Base-by-base conservation (phyloP, 2,329 filamentous ascomycete genomes). In the Aspergillus tamarii region DNA sequence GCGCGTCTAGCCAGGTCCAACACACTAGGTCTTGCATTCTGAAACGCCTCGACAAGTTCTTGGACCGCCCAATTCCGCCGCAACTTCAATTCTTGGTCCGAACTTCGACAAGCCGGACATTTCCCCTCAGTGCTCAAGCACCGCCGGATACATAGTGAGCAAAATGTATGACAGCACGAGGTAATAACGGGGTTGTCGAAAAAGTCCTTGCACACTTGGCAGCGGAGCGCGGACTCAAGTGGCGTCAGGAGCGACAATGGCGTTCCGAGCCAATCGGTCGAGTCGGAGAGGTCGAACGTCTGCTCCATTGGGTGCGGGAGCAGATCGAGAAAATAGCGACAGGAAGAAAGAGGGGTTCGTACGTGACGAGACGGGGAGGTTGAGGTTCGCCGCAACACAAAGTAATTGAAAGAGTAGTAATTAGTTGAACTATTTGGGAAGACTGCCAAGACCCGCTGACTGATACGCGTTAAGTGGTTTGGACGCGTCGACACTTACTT, bases 121-220 rank as follows among this genome's bases (percentile, higher is more conserved):
- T 91, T 93, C 10, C 93, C 91, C 69, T 97, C 93, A 36, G 87
- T 85, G 2, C 90, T 89, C 0, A 99, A 84, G 65, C 91, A 93
- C 66, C 94, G 86, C 34, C 95, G 91, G 76, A 99, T 98, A 77
- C 95, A 99, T 60, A 96, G 82, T 8, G 94, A 97, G 83, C 95
- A 99, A 75, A 99, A 99, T 0, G 95, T 98, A 76, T 99, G 95
- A 60, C 88, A 91, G 81, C 95, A 99, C 1, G 92, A 91, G 0
- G 95, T 99, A 66, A 97, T 90, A 87, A 99, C 95, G 0, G 95
- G 95, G 57, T 93, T 96, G 65, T 88, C 88, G 82, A 92, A 98
- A 80, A 98, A 96, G 78, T 99, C 96, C 77, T 98, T 98, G 87
- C 95, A 99, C 64, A 99, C 91, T 78, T 98, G 92, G 80, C 95